phyloP scores from a whole-genome alignment of 257 asterid species.

The Coffea eugenioides region DNA sequence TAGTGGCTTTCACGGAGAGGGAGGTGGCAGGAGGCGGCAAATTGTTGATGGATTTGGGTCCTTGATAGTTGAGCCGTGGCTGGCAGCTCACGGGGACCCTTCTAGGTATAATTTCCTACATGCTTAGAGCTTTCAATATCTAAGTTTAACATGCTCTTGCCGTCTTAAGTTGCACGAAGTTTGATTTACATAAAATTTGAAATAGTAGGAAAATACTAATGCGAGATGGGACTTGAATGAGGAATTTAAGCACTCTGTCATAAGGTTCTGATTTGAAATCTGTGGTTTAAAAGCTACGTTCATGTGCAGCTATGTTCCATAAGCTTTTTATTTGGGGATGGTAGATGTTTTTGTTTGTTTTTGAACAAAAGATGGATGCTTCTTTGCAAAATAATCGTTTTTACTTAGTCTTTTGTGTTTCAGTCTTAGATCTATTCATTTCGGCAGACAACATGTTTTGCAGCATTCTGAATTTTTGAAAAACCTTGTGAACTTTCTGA shows the following conservation, averaged over 20 bases:
- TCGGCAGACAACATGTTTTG: background rate
- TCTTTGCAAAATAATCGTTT: background rate
- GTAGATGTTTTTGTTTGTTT: background rate
- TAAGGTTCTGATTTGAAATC: background rate
- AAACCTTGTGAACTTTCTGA: background rate
- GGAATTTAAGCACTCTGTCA: background rate
- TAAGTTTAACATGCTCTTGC: background rate
- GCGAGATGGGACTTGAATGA: background rate
- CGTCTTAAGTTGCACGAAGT: background rate
- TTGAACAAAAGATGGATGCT: background rate
- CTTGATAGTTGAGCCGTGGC: slow-evolving; percentile 74
- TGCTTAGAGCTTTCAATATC: background rate
- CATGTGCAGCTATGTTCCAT: background rate
- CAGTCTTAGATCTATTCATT: background rate
- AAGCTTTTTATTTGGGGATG: background rate
- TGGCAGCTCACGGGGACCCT: slow-evolving; percentile 88
- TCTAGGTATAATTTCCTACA: slow-evolving; percentile 49
- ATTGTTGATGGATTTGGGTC: slow-evolving; percentile 77
- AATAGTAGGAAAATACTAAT: background rate
- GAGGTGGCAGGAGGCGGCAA: slow-evolving; percentile 54
- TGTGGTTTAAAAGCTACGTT: background rate
- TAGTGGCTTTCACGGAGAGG: slow-evolving; percentile 25
- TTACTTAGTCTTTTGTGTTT: background rate
- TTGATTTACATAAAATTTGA: background rate
- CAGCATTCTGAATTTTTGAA: background rate